Conservation (phyloP, 352 stramenopile genomes). For the Peronospora farinosa region DNA sequence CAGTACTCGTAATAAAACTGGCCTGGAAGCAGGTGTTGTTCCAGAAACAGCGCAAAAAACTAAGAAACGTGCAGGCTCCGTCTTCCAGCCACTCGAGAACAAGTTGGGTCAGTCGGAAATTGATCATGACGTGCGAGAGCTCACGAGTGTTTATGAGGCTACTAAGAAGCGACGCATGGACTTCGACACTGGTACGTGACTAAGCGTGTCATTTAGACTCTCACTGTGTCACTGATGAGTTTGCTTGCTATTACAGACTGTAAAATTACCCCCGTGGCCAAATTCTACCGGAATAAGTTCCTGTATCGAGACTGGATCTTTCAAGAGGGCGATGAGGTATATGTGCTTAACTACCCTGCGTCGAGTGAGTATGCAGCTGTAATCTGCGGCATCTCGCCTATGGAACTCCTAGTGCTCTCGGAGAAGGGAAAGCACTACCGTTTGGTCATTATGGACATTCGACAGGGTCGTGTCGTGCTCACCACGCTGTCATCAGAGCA, state of each 20-base stretch:
- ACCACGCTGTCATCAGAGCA: constrained; percentile 51
- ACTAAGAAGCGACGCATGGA: constrained; percentile 70
- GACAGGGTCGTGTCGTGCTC: constrained; percentile 54
- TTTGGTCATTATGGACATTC: constrained; percentile 72
- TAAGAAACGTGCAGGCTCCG: constrained; percentile 58
- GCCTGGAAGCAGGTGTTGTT: constrained; percentile 26
- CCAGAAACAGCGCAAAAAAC: constrained; percentile 61
- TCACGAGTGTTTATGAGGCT: constrained; percentile 39
- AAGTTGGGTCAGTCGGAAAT: constrained; percentile 64
- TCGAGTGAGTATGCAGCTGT: constrained; percentile 62
- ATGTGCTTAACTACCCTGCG: constrained; percentile 54
- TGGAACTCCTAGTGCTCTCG: constrained; percentile 70
- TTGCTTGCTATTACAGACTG: constrained; percentile 23
- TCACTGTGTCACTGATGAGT: constrained; percentile 13
- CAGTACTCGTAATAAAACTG: constrained; percentile 57
- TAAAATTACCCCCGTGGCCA: constrained; percentile 38
- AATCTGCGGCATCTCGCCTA: constrained; percentile 59
- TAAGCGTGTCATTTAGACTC: constrained; percentile 3
- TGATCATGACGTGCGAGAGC: constrained; percentile 61
- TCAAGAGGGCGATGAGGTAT: constrained; percentile 74
- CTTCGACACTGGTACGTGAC: constrained; percentile 30
- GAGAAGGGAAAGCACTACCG: constrained; percentile 75
- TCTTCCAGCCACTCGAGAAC: constrained; percentile 72
- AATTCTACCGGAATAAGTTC: constrained; percentile 70
- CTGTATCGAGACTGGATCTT: constrained; percentile 73